phyloP scores from a whole-genome alignment of 306 rosid genomes.

The Quercus bicolor region DNA sequence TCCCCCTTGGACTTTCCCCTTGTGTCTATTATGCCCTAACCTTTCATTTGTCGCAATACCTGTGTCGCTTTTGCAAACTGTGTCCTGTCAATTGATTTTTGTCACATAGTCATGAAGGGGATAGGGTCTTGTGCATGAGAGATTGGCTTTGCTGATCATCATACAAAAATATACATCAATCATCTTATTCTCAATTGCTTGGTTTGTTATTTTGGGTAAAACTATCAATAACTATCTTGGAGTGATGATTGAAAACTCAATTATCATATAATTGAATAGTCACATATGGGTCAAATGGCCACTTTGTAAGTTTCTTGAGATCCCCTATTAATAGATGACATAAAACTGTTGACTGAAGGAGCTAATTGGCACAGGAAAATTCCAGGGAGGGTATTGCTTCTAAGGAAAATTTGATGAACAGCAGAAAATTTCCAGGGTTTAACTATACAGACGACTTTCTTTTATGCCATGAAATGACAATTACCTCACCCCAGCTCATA shows the following conservation, averaged over 20 bases:
- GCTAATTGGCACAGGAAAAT: no score
- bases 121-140: neutral
- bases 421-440: neutral
- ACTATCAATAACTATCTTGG: no score
- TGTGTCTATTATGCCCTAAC: neutral
- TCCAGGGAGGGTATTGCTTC: neutral
- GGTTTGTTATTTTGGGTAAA: no score
- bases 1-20: neutral
- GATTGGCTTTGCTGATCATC: no score
- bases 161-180: no score
- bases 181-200: no score
- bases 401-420: neutral
- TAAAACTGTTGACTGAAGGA: neutral
- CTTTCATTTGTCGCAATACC: no score
- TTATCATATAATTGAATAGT: no score
- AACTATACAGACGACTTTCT: neutral
- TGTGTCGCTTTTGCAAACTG: neutral
- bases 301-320: neutral
- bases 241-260: no score
- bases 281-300: no score
- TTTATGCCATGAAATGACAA: neutral
- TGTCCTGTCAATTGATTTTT: neutral
- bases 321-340: neutral
- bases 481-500: neutral
- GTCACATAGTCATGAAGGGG: neutral